Conservation (phyloP, 1,139 yeast species). For the Diutina pseudorugosa region DNA sequence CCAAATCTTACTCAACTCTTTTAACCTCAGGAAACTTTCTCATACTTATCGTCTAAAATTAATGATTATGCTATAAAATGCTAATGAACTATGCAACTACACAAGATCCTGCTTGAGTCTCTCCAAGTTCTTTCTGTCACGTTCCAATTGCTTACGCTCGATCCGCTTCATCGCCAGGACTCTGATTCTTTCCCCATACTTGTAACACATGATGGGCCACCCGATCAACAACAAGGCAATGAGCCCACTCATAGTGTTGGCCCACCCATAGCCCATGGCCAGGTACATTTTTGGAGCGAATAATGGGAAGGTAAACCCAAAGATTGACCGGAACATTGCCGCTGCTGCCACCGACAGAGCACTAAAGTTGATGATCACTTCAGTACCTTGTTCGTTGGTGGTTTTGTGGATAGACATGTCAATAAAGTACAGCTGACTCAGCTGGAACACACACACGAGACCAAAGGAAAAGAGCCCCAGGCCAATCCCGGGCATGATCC, state of each 20-base stretch:
- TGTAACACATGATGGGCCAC: slow-evolving; percentile 45
- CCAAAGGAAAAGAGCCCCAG: slow-evolving; percentile 44
- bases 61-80: not conserved
- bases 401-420: slow-evolving; percentile 45
- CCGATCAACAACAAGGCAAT: slow-evolving; percentile 43
- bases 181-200: slow-evolving; percentile 44
- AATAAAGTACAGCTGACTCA: slow-evolving; percentile 48
- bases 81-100: not conserved
- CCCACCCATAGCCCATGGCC: slow-evolving; percentile 50
- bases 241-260: slow-evolving; percentile 47
- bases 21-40: no score
- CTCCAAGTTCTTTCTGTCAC: slow-evolving; percentile 24
- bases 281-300: slow-evolving; percentile 34
- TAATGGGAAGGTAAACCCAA: slow-evolving; percentile 46
- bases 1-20: no score
- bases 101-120: slow-evolving; percentile 10
- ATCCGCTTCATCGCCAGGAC: slow-evolving; percentile 38
- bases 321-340: slow-evolving; percentile 44
- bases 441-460: slow-evolving; percentile 44
- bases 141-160: slow-evolving; percentile 21
- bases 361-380: slow-evolving; percentile 19
- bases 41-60: not conserved
- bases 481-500: slow-evolving; percentile 51
- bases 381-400: not conserved
- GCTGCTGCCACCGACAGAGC: slow-evolving; percentile 53